Evolutionary conservation across 352 stramenopile species (phyloP).

Genomic region (Globisporangium nagaii): DNA sequence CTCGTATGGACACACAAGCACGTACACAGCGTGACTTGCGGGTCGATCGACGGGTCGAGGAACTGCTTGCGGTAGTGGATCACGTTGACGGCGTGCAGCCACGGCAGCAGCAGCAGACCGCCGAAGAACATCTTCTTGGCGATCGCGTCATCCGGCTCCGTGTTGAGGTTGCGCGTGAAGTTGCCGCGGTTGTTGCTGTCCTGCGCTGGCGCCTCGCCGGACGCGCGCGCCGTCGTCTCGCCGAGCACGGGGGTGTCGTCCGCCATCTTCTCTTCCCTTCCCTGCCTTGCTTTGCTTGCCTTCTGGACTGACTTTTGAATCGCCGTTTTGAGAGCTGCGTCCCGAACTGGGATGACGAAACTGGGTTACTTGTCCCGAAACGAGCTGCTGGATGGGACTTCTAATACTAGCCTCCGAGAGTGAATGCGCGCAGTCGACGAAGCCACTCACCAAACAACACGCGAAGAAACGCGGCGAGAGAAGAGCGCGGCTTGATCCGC

Average conservation of each 20-base stretch:
- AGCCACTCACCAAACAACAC: neutral
- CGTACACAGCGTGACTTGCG: constrained; percentile 73
- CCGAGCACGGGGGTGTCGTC: constrained; percentile 59
- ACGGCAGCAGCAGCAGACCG: constrained; percentile 63
- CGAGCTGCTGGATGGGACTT: no score
- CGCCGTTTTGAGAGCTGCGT: neutral
- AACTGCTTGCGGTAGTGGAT: constrained; percentile 83
- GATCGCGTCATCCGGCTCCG: constrained; percentile 63
- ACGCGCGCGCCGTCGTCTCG: constrained; percentile 21
- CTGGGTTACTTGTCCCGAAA: no score
- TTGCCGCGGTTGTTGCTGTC: constrained; percentile 77
- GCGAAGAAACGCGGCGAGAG: neutral
- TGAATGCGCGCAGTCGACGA: neutral
- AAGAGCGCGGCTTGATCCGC: no score
- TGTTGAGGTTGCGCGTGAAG: constrained; percentile 84
- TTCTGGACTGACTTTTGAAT: neutral
- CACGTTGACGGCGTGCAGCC: constrained; percentile 80
- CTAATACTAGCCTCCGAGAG: no score
- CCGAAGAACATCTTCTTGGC: constrained; percentile 85
- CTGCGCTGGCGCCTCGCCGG: constrained; percentile 5
- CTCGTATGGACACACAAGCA: neutral
- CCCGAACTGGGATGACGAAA: no score
- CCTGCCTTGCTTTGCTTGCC: neutral
- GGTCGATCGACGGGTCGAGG: constrained; percentile 55
- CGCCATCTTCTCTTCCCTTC: constrained; percentile 15